Evolutionary conservation across 164 flowering plant species (phyloP).

Genomic region (Vitis rotundifolia): DNA sequence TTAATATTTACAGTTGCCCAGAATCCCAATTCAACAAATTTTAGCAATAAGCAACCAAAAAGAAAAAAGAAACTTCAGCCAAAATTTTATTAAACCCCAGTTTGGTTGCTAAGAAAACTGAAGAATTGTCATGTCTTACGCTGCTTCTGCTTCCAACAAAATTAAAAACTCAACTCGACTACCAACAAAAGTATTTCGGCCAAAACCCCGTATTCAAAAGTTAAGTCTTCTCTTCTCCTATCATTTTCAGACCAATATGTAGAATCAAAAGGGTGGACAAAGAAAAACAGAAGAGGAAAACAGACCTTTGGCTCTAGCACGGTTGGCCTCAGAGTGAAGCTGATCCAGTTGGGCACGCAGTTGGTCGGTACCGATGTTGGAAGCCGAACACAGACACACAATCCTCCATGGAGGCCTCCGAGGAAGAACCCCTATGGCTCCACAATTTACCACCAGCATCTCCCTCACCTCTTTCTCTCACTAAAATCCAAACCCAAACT

Average conservation of each 20-base stretch:
- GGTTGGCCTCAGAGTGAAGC: slow-evolving; percentile 58
- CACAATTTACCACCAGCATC: slow-evolving; percentile 14
- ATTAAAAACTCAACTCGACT: no score
- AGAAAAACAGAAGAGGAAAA: not conserved
- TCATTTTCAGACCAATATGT: no score
- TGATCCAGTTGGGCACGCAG: slow-evolving; percentile 52
- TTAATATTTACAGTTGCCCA: no score
- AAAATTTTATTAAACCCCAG: no score
- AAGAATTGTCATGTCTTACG: no score
- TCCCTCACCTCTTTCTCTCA: not conserved
- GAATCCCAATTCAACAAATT: no score
- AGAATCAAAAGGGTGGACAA: not conserved
- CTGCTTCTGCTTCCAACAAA: not conserved
- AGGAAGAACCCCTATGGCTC: slow-evolving; percentile 6
- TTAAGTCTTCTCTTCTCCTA: not conserved
- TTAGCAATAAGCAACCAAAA: no score
- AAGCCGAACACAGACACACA: slow-evolving; percentile 20
- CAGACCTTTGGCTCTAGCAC: slow-evolving; percentile 54
- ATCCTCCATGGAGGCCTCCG: slow-evolving; percentile 16
- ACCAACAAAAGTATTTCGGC: no score
- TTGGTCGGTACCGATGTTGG: slow-evolving; percentile 32
- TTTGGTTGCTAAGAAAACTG: no score
- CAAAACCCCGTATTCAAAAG: not conserved
- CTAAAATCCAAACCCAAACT: not conserved
- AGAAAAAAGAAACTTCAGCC: no score